A percentile compares a stretch with the other conserved stretches of the same genome.
These are phyloP conservation scores for Zalaria sp. DNA, from an alignment of 2,329 filamentous ascomycete genomes.

Conservation along the genomic window DNA sequence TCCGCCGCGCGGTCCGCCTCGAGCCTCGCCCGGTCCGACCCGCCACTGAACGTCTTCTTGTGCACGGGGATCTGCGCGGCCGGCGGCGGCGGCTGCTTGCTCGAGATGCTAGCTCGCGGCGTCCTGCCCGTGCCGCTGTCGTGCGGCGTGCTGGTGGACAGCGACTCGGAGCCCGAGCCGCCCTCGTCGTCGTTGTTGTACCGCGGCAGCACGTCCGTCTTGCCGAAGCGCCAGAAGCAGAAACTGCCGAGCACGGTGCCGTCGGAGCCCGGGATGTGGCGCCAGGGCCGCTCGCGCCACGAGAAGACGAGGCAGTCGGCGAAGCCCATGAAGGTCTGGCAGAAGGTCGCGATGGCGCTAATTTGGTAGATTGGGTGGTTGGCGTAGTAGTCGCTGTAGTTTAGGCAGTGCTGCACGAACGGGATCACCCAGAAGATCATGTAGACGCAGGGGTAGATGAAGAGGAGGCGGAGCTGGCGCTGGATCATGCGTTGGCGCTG, in stretches of 20 bases:
- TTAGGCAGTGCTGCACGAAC: slow-evolving; percentile 49
- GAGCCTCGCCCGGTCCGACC: slow-evolving; percentile 15
- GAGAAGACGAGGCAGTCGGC: slow-evolving; percentile 57
- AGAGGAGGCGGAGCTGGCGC: slow-evolving; percentile 55
- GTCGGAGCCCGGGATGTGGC: slow-evolving; percentile 33
- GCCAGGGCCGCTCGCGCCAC: slow-evolving; percentile 58
- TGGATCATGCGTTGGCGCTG: slow-evolving; percentile 35
- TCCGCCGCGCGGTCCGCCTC: slow-evolving; percentile 22
- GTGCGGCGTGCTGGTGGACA: not conserved
- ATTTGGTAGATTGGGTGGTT: slow-evolving; percentile 42
- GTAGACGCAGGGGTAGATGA: slow-evolving; percentile 65
- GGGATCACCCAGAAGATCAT: slow-evolving; percentile 59
- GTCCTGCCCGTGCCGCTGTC: not conserved
- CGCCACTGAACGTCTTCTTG: slow-evolving; percentile 14
- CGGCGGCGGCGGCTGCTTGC: not conserved
- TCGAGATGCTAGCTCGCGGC: not conserved
- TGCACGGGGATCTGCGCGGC: slow-evolving; percentile 7
- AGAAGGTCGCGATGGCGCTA: slow-evolving; percentile 40
- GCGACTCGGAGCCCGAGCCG: not conserved
- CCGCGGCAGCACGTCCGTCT: slow-evolving; percentile 1
- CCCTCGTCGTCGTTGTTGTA: slow-evolving; percentile 1
- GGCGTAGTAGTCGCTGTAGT: slow-evolving; percentile 40
- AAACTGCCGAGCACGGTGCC: slow-evolving; percentile 27
- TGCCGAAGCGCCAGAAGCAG: slow-evolving; percentile 14
- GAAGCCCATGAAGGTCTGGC: slow-evolving; percentile 49